Evolutionary conservation across 2,329 filamentous ascomycete species (phyloP).

Genomic region (Calcarisporium arbuscula): DNA sequence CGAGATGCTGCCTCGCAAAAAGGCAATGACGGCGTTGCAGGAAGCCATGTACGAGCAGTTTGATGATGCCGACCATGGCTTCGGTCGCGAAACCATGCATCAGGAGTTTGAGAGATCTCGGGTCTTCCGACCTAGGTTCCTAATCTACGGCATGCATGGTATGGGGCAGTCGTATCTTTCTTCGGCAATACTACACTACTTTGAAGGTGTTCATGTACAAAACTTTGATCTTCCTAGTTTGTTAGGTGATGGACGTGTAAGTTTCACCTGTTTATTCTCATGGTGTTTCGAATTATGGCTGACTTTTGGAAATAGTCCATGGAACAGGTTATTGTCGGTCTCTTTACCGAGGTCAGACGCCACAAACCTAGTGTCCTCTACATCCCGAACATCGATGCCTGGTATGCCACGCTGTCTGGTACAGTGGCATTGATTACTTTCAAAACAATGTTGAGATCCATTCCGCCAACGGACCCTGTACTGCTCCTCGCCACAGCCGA

Average conservation of each 20-base stretch:
- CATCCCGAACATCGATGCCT: constrained; percentile 82
- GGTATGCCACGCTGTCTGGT: constrained; percentile 61
- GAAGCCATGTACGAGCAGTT: constrained; percentile 90
- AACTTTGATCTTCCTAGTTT: constrained; percentile 88
- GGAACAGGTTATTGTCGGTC: constrained; percentile 82
- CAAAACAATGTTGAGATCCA: constrained; percentile 69
- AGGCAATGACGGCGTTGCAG: constrained; percentile 81
- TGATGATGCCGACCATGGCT: constrained; percentile 74
- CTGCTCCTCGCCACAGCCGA: constrained; percentile 84
- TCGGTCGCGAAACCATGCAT: constrained; percentile 69
- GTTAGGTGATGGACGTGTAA: constrained; percentile 72
- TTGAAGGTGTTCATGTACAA: constrained; percentile 91
- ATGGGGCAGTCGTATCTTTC: constrained; percentile 94
- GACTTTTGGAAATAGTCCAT: constrained; percentile 47
- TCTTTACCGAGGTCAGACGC: constrained; percentile 87
- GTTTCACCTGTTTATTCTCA: constrained; percentile 19
- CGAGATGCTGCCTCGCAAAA: constrained; percentile 73
- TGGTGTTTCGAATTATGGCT: constrained; percentile 10
- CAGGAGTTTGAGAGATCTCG: constrained; percentile 81
- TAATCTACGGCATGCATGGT: constrained; percentile 74
- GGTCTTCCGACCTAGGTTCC: constrained; percentile 79
- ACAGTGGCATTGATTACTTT: constrained; percentile 76
- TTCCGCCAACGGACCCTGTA: constrained; percentile 86
- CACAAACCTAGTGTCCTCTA: constrained; percentile 96
- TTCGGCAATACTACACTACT: constrained; percentile 77